Base-by-base conservation (phyloP, 2,329 filamentous ascomycete species). In the Xylaria sp. region DNA sequence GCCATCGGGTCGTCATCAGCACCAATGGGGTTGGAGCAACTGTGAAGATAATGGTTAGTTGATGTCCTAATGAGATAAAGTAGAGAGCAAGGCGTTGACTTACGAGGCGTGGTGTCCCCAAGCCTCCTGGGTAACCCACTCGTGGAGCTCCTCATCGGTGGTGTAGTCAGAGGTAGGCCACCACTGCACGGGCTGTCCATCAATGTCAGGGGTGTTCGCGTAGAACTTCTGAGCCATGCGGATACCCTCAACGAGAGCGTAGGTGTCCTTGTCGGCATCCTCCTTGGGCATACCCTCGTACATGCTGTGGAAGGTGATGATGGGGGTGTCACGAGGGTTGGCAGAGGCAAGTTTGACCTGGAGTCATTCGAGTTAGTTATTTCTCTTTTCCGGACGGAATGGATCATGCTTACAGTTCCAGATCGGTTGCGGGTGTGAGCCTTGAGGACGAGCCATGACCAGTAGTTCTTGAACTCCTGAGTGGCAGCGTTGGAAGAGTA, bases 291-390 rank as follows among this genome's bases (percentile, higher is more conserved):
- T 18, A 9, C 86, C 85, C 0, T 82, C 81, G 60, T 84, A 82
- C 79, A 87, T 89, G 78, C 84, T 90, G 77, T 88, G 87, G 81
- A 89, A 91, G 63, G 82, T 81, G 72, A 92, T 91, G 3, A 85
- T 77, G 0, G 91, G 91, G 2, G 83, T 80, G 62, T 92, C 90
- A 0, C 87, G 85, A 0, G 91, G 90, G 74, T 93, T 85, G 0
- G 85, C 79, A 0, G 87, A 90, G 13, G 81, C 82, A 3, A 93
- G 84, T 1, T 78, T 84, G 4, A 68, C 66, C 54, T 66, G 13
- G 13, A 2, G 37, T 25, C 13, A 32, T 23, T 1, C 5, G 6
- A 9, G 23, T 66, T 51, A 62, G 51, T n/a, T 27, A n/a, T 18
- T 1, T 37, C 16, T 18, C 18, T 57, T 8, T 3, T 37, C 4